phyloP scores from a whole-genome alignment of 1,284 basidiomycete genomes.

The Melampsora larici-populina region DNA sequence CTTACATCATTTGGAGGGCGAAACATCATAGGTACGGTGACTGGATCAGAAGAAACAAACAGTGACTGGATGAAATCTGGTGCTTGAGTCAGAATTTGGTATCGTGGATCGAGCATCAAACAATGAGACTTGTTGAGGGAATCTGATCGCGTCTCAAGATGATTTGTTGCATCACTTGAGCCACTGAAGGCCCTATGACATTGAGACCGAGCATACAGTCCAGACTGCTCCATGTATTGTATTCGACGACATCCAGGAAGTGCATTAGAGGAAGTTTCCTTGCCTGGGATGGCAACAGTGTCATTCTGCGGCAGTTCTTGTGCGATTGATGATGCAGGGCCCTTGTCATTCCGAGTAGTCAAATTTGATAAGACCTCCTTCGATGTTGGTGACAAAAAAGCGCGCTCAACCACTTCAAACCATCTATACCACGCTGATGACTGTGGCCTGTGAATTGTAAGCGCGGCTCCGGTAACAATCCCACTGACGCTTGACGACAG shows the following conservation, averaged over 20 bases:
- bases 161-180: not conserved
- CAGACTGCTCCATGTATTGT: no score
- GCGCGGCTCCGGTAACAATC: no score
- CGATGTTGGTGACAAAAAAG: not conserved
- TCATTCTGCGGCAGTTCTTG: not conserved
- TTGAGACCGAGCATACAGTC: no score
- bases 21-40: not conserved
- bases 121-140: not conserved
- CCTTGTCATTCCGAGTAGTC: not conserved
- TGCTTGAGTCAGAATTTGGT: conserved; percentile 21
- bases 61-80: conserved; percentile 7
- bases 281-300: no score
- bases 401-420: conserved; percentile 9
- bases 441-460: no score
- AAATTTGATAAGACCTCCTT: not conserved
- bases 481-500: no score
- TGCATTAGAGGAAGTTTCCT: no score
- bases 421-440: no score
- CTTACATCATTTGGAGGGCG: not conserved
- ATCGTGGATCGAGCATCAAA: not conserved
- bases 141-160: not conserved
- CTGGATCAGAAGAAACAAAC: conserved; percentile 1
- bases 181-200: no score
- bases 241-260: no score
- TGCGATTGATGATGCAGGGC: not conserved